These are phyloP conservation scores for Ophiostoma piceae DNA, from an alignment of 2,329 filamentous ascomycete species.

Conservation along the genomic window DNA sequence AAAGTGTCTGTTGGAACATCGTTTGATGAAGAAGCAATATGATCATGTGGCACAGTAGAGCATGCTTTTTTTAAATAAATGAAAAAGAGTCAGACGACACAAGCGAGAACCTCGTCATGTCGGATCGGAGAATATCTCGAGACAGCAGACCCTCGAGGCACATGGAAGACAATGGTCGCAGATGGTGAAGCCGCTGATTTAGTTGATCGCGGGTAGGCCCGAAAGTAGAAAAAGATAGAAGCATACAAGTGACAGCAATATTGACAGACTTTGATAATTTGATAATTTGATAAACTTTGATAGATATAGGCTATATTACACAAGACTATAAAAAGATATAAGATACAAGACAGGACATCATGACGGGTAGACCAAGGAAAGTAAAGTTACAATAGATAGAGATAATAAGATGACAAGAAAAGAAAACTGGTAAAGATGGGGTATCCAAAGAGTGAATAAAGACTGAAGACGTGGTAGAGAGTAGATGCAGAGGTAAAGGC, in stretches of 20 bases:
- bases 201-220: constrained; percentile 2
- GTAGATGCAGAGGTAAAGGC: neutral
- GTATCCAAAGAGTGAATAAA: constrained; percentile 7
- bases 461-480: constrained; percentile 5
- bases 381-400: constrained; percentile 24
- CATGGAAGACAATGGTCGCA: neutral
- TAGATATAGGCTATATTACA: neutral
- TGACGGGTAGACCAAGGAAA: neutral
- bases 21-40: constrained; percentile 8
- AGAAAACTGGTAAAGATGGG: constrained; percentile 1
- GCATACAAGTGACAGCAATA: neutral
- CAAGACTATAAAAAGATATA: neutral
- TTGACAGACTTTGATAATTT: neutral
- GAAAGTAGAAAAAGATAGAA: neutral
- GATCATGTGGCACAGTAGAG: neutral
- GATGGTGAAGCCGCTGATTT: neutral
- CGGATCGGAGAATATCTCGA: neutral
- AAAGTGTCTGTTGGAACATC: neutral
- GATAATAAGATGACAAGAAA: constrained; percentile 17
- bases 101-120: neutral
- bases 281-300: neutral
- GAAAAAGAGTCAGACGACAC: too few species aligned
- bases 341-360: neutral
- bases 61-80: neutral
- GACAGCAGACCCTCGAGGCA: neutral